Evolutionary conservation across 495 filamentous ascomycete genomes (phyloP).

Genomic region (Daldinia concentrica): DNA sequence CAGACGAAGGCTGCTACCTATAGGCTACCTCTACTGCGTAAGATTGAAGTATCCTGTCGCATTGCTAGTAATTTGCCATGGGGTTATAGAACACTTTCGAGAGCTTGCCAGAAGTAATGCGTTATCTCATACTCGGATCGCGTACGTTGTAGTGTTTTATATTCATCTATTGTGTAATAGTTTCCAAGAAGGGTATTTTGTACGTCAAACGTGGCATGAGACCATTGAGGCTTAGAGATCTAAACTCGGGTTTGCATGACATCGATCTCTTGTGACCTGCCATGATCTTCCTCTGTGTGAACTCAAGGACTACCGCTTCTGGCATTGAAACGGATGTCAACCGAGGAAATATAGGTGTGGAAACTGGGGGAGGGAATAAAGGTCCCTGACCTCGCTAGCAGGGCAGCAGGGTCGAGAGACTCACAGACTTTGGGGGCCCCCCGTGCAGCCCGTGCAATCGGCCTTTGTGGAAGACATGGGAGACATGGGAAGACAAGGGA

Average conservation of each 20-base stretch:
- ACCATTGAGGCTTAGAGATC: slow-evolving; percentile 35
- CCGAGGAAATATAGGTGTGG: slow-evolving; percentile 40
- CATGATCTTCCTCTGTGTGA: slow-evolving; percentile 30
- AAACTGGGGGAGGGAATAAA: slow-evolving; percentile 14
- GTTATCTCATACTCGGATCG: slow-evolving; percentile 39
- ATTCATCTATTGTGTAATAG: slow-evolving; percentile 16
- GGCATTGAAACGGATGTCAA: slow-evolving; percentile 38
- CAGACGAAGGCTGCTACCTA: slow-evolving; percentile 1
- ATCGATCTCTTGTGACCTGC: slow-evolving; percentile 40
- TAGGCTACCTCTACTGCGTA: neutral
- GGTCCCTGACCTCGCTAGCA: slow-evolving; percentile 35
- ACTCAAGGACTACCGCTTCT: slow-evolving; percentile 30
- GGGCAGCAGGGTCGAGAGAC: slow-evolving; percentile 16
- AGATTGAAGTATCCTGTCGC: slow-evolving; percentile 26
- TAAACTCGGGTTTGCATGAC: slow-evolving; percentile 38
- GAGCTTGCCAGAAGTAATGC: slow-evolving; percentile 33
- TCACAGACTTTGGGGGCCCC: slow-evolving; percentile 39
- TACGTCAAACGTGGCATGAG: slow-evolving; percentile 29
- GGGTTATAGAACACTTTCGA: slow-evolving; percentile 13
- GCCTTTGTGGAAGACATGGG: slow-evolving; percentile 24
- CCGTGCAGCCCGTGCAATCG: slow-evolving; percentile 31
- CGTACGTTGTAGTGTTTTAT: slow-evolving; percentile 32
- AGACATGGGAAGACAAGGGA: slow-evolving; percentile 42
- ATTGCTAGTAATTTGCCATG: slow-evolving; percentile 36
- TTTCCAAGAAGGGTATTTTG: slow-evolving; percentile 5